Base-by-base conservation (phyloP, 208 protist genomes). In the Borovskyia barvae region DNA sequence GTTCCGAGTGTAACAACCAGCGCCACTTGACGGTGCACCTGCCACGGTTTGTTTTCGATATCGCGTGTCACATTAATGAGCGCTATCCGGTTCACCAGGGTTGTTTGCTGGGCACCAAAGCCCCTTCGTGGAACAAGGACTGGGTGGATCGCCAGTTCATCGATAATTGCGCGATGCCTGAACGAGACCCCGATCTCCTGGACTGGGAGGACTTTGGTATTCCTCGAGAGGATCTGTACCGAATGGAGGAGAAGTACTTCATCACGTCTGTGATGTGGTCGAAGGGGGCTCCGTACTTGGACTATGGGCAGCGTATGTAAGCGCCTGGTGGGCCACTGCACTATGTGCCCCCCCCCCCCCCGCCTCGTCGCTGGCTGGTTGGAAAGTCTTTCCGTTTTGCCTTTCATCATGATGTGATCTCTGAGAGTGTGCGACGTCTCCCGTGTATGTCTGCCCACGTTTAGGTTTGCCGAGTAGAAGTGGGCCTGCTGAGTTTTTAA, bases 151-250 rank as follows among this genome's bases (percentile, higher is more conserved):
- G 89, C 2, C 89, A 95, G 74, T 95, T 84, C 53, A 82, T 93
- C 51, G 85, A 95, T 63, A 93, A 93, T 77, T 89, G 80, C 53
- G 89, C 89, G 19, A 92, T 76, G 51, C 89, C 89, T 7, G 85
- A 95, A 69, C 85, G 85, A 43, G 89, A 95, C 60, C 89, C 89
- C 1, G 83, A 95, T 30, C 46, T 95, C 76, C 66, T 95, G 2
- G 89, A 95, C 65, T 95, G 89, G 89, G 89, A 95, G 69, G 89
- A 95, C 71, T 91, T 95, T 74, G 89, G 89, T 48, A 95, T 95
- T 47, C 85, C 85, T 1, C 85, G 80, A 35, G 89, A 95, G 74
- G 89, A 95, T 47, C 71, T 95, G 5, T 95, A 93, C 66, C 76
- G 89, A 28, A 87, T 95, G 78, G 89, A 95, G 72, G 85, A 95